These are phyloP conservation scores for Nicotiana otophora DNA, from an alignment of 257 asterid genomes.

Conservation along the genomic window DNA sequence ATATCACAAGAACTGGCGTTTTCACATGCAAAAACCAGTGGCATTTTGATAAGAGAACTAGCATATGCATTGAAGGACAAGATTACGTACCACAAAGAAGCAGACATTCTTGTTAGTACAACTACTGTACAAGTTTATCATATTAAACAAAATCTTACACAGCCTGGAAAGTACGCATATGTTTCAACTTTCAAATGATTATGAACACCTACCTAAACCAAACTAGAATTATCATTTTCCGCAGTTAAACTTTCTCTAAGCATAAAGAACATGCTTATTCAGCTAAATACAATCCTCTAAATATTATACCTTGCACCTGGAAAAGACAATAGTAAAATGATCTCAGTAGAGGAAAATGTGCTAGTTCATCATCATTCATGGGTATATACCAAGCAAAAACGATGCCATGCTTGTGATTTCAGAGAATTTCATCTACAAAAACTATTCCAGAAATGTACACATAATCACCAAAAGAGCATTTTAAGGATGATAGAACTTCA, in stretches of 20 bases:
- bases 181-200: not conserved
- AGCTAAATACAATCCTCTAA: not conserved
- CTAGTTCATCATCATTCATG: not conserved
- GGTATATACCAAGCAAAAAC: not conserved
- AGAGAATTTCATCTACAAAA: not conserved
- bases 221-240: not conserved
- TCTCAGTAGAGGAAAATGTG: not conserved
- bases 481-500: not conserved
- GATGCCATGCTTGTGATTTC: not conserved
- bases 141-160: not conserved
- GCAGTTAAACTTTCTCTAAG: not conserved
- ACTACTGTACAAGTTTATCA: not conserved
- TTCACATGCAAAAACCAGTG: not conserved
- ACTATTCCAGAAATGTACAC: not conserved
- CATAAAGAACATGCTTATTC: not conserved
- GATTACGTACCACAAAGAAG: not conserved
- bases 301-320: not conserved
- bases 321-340: not conserved
- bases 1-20: not conserved
- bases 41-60: not conserved
- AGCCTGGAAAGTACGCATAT: not conserved
- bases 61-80: not conserved
- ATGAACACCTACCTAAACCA: not conserved
- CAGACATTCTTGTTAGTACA: not conserved
- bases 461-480: not conserved